Conservation (phyloP, 2,329 filamentous ascomycete species). For the Penicillium sp. region DNA sequence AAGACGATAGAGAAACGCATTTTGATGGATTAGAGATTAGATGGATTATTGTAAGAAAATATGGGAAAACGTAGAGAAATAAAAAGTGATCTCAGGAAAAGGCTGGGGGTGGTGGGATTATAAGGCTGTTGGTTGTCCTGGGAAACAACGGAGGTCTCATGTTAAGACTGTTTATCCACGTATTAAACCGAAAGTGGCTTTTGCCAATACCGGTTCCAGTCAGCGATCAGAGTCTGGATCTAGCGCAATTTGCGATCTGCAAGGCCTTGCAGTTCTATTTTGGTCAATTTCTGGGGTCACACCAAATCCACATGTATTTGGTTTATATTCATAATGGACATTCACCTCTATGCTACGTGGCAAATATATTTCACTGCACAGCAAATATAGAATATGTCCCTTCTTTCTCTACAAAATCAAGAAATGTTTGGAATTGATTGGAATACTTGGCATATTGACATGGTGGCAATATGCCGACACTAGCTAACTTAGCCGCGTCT, state of each 20-base stretch:
- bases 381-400: too few relatives aligned
- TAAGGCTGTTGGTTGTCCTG: conserved; percentile 10
- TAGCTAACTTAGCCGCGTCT: neutral
- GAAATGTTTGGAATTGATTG: neutral
- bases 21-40: conserved; percentile 26
- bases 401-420: too few relatives aligned
- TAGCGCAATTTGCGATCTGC: conserved; percentile 20
- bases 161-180: neutral
- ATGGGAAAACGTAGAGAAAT: conserved; percentile 7
- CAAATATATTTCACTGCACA: neutral
- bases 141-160: conserved; percentile 9
- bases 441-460: neutral
- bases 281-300: conserved; percentile 21
- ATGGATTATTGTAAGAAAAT: neutral
- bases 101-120: neutral
- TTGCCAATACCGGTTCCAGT: conserved; percentile 11
- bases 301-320: conserved; percentile 9
- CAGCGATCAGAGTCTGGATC: conserved; percentile 3
- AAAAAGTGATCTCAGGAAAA: neutral
- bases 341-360: neutral
- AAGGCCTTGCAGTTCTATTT: conserved; percentile 16
- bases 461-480: conserved; percentile 7
- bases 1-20: conserved; percentile 50
- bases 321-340: neutral
- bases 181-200: neutral